phyloP scores from a whole-genome alignment of 2,329 filamentous ascomycete species.

The Cladophialophora psammophila region DNA sequence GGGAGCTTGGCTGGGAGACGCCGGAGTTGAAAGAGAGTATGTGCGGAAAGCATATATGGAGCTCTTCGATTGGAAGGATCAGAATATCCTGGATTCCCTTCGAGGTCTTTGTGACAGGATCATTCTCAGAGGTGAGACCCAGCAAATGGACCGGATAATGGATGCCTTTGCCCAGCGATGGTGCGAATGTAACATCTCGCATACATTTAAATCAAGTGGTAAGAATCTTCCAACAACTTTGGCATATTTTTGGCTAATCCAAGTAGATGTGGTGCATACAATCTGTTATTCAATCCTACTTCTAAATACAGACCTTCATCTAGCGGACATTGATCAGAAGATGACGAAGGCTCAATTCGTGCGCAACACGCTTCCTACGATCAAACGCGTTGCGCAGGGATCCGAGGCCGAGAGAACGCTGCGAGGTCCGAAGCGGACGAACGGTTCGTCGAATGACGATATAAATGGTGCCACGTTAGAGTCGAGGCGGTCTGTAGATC shows the following conservation, averaged over 20 bases:
- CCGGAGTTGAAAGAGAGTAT: slow-evolving; percentile 59
- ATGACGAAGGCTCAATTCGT: slow-evolving; percentile 96
- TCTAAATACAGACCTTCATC: slow-evolving; percentile 92
- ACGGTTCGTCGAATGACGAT: slow-evolving; percentile 25
- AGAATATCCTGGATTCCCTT: slow-evolving; percentile 80
- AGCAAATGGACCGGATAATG: slow-evolving; percentile 94
- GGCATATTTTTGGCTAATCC: slow-evolving; percentile 9
- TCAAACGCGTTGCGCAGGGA: slow-evolving; percentile 69
- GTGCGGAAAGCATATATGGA: slow-evolving; percentile 85
- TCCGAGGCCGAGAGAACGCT: slow-evolving; percentile 23
- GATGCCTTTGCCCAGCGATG: slow-evolving; percentile 88
- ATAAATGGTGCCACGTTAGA: slow-evolving; percentile 5
- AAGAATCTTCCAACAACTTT: slow-evolving; percentile 47
- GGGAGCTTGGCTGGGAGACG: slow-evolving; percentile 86
- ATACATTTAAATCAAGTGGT: slow-evolving; percentile 91
- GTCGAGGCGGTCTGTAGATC: slow-evolving; percentile 40
- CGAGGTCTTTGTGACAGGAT: slow-evolving; percentile 82
- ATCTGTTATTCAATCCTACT: slow-evolving; percentile 96
- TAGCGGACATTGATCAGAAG: slow-evolving; percentile 93
- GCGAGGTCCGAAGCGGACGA: slow-evolving; percentile 28
- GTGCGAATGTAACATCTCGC: slow-evolving; percentile 90
- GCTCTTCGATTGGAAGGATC: slow-evolving; percentile 82
- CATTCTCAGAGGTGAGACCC: slow-evolving; percentile 87
- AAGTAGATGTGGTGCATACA: slow-evolving; percentile 87
- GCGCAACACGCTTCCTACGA: slow-evolving; percentile 93